Base-by-base conservation (phyloP, 176 grass and related monocot species). In the Aegilops speltoides region DNA sequence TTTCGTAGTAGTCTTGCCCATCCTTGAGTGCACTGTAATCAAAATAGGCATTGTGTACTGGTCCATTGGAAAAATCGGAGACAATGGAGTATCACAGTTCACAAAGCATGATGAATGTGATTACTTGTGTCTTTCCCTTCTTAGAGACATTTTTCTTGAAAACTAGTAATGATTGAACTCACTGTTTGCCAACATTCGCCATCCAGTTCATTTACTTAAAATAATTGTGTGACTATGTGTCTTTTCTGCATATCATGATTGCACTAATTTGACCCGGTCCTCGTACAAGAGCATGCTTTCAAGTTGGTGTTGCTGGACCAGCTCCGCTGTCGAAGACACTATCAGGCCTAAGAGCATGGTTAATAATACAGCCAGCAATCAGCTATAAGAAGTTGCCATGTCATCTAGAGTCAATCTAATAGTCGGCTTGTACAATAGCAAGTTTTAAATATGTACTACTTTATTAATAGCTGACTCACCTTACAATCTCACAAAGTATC, bases 311-410 rank as follows among this genome's bases (percentile, higher is more conserved):
- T 71, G 93, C 78, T 77, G 86, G 86, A 38, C 70, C 86, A 3
- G 86, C 73, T 37, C 83, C 86, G 43, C 73, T 93, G 41, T 86
- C 82, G 14, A 90, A 91, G 68, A 89, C 82, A 76, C 20, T 98
- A 19, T 75, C 87, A 68, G 72, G 96, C 56, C 77, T 94, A 43
- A 43, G 41, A 43, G 41, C 41, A 43, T 43, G 10, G 3, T 3
- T 43, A 43, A 43, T 43, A 43, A 43, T 43, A 43, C 3, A 43
- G 0, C 41, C 10, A 12, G 1, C 10, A 43, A 43, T 43, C 41
- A 3, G 3, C 10, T 43, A 43, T 43, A 43, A 12, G 10, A 43
- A 43, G 41, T 43, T 43, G 3, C 0, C 41, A 43, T 43, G 41
- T 43, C 41, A 43, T 43, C 10, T 43, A 43, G 10, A 43, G 41